These are phyloP conservation scores for Samsoniella hepiali DNA, from an alignment of 2,329 filamentous ascomycete species.

Conservation along the genomic window DNA sequence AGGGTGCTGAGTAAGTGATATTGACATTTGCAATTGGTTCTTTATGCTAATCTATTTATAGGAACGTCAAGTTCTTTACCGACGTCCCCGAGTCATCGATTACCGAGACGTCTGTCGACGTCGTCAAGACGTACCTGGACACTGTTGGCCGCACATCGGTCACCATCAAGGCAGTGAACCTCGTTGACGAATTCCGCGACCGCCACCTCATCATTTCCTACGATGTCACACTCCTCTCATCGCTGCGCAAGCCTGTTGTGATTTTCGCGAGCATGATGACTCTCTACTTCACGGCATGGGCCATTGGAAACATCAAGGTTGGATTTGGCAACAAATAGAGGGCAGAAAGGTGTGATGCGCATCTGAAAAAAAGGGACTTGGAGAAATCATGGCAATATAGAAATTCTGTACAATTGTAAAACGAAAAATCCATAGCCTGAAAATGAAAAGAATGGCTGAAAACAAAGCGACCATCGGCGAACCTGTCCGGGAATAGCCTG, in stretches of 20 bases:
- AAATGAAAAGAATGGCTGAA: not conserved
- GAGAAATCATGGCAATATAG: slow-evolving; percentile 16
- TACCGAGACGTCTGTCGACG: slow-evolving; percentile 53
- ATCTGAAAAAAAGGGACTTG: not conserved
- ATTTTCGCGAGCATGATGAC: slow-evolving; percentile 70
- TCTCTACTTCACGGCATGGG: slow-evolving; percentile 73
- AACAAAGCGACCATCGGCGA: not conserved
- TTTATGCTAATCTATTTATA: slow-evolving; percentile 44
- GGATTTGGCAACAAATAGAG: slow-evolving; percentile 61
- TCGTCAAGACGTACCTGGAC: slow-evolving; percentile 91
- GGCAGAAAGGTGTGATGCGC: not conserved
- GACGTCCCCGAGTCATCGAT: slow-evolving; percentile 64
- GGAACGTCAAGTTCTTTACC: slow-evolving; percentile 76
- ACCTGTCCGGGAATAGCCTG: not conserved
- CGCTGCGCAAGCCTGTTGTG: slow-evolving; percentile 80
- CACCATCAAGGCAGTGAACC: slow-evolving; percentile 74
- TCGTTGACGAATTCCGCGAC: slow-evolving; percentile 87
- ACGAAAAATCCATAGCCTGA: not conserved
- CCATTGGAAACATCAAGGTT: slow-evolving; percentile 73
- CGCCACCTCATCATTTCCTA: slow-evolving; percentile 83
- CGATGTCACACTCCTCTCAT: slow-evolving; percentile 71
- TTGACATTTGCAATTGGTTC: not conserved
- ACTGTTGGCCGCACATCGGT: slow-evolving; percentile 84
- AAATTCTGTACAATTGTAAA: slow-evolving; percentile 14
- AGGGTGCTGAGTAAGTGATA: slow-evolving; percentile 74